A percentile compares a stretch with the other conserved stretches of the same genome.
Conservation (phyloP, 805 yeast species). For the Schwanniomyces pseudopolymorphus region DNA sequence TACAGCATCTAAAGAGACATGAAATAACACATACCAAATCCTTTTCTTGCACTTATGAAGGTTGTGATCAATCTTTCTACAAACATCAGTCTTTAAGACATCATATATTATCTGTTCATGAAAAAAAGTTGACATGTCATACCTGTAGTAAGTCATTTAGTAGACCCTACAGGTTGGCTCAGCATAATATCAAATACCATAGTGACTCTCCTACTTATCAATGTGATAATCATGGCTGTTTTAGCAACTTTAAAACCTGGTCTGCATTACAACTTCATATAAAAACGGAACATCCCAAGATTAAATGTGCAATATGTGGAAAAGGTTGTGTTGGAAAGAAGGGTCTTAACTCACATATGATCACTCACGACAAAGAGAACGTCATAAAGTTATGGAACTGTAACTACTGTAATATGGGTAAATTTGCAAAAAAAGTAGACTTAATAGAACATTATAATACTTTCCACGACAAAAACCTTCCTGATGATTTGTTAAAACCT, state of each 20-base stretch:
- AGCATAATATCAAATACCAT: conserved; percentile 69
- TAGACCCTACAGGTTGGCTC: conserved; percentile 62
- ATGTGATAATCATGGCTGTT: conserved; percentile 65
- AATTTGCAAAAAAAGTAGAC: conserved; percentile 57
- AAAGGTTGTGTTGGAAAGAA: conserved; percentile 70
- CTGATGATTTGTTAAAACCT: conserved; percentile 28
- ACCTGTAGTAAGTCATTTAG: conserved; percentile 64
- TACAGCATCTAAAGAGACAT: conserved; percentile 82
- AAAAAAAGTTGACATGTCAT: conserved; percentile 52
- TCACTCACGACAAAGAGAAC: conserved; percentile 54
- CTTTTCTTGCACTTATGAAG: conserved; percentile 57
- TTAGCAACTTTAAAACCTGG: conserved; percentile 64
- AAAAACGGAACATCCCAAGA: conserved; percentile 69
- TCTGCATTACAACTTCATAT: conserved; percentile 70
- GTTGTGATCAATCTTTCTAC: conserved; percentile 67
- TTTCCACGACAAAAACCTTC: conserved; percentile 44
- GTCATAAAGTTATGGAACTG: conserved; percentile 69
- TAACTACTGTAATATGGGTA: conserved; percentile 44
- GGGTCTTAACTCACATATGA: conserved; percentile 74
- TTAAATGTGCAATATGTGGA: conserved; percentile 63
- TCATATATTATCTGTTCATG: conserved; percentile 67
- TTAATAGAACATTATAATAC: conserved; percentile 54
- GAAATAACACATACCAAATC: conserved; percentile 74
- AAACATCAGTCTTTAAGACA: conserved; percentile 75
- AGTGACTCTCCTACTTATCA: conserved; percentile 52